Conservation (phyloP, 257 asterid species). For the Fraxinus quadrangulata region DNA sequence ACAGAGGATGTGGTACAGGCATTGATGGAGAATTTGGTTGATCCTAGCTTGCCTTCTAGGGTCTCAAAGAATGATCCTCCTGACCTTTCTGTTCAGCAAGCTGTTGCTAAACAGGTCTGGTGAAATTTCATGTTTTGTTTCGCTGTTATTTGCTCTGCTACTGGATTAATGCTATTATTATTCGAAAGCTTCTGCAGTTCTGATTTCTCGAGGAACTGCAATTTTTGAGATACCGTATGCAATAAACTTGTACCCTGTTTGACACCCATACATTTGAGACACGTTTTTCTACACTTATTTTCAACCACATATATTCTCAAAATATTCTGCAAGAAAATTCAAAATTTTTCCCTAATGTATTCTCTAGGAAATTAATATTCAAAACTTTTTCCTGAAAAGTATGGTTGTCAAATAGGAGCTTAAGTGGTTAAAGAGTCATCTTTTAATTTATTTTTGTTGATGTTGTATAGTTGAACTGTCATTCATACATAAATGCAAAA, state of each 20-base stretch:
- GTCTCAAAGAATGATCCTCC: slow-evolving; percentile 35
- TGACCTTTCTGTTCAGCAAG: slow-evolving; percentile 31
- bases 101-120: slow-evolving; percentile 66
- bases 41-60: slow-evolving; percentile 46
- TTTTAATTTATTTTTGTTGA: not conserved
- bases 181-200: not conserved
- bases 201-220: slow-evolving; percentile 2
- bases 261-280: too few species aligned
- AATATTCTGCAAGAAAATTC: too few species aligned
- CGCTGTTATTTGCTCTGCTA: slow-evolving; percentile 11
- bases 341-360: too few species aligned
- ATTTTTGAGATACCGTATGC: not conserved
- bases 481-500: not conserved
- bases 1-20: slow-evolving; percentile 47
- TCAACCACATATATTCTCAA: too few species aligned
- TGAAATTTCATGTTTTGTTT: slow-evolving; percentile 3
- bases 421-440: not conserved
- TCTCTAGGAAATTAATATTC: too few species aligned
- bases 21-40: slow-evolving; percentile 50
- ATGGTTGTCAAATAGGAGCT: too few species aligned
- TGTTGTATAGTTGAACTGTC: not conserved
- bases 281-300: too few species aligned
- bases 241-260: too few species aligned
- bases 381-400: too few species aligned
- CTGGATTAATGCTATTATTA: not conserved